Base-by-base conservation (phyloP, 495 filamentous ascomycete genomes). In the Letharia columbiana region DNA sequence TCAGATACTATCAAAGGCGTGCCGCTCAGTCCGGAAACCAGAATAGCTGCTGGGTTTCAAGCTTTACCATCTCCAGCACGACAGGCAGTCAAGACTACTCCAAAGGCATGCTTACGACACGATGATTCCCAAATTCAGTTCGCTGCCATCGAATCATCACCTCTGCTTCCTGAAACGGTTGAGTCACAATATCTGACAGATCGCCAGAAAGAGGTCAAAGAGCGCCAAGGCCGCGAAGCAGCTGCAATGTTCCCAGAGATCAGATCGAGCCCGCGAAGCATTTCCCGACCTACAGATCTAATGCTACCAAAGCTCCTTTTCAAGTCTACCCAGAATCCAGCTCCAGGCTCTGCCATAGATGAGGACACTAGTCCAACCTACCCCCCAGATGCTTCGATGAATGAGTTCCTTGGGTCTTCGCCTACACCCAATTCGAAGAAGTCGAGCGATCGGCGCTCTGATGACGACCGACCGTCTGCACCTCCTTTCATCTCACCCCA, bases 61-160 rank as follows among this genome's bases (percentile, higher is more conserved):
- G 56, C 33, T 42, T 56, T 68, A 41, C 39, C 58, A 39, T 33
- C 42, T 33, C 11, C 63, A 60, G 52, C 45, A 64, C 28, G 64
- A 64, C 54, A 65, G 61, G 33, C 56, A 41, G 49, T 63, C 63
- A 68, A 69, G 31, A 61, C 60, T 9, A 68, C 67, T 44, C 74
- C 77, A 12, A 78, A 73, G 60, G 69, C 68, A 20, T 82, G 78
- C 35, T 75, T 84, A 39, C 82, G 86, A 39, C 90, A 94, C 70
- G 82, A 92, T 69, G 83, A 92, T 73, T 91, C 90, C 8, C 89
- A 92, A 67, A 80, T 93, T 42, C 79, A 90, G 56, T 94, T 92
- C 69, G 83, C 85, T 9, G 73, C 85, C 1, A 85, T 92, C 60
- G 81, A 83, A 15, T 83, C 86, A 0, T 72, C 71, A n/a, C 69